Evolutionary conservation across 257 asterid genomes (phyloP).

Genomic region (Fraxinus anomala): DNA sequence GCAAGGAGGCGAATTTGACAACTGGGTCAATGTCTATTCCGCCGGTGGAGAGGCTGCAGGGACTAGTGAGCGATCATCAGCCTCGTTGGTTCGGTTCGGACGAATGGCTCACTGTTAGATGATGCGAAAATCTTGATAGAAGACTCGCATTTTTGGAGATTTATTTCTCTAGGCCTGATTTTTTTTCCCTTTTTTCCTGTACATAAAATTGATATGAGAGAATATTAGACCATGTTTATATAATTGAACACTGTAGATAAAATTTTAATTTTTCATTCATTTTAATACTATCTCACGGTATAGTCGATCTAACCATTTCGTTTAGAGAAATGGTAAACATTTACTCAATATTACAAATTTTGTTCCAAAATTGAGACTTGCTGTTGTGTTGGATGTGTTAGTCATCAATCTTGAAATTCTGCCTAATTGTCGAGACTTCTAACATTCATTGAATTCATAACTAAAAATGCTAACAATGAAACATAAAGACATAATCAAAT

Average conservation of each 20-base stretch:
- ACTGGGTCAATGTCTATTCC: background rate
- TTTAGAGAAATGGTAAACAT: background rate
- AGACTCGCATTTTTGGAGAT: background rate
- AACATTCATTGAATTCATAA: too few species aligned
- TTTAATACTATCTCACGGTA: too few species aligned
- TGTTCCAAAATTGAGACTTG: background rate
- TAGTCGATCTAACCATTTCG: background rate
- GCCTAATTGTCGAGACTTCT: slow-evolving; percentile 17
- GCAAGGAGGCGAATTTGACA: background rate
- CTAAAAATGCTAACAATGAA: too few species aligned
- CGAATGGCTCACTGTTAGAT: slow-evolving; percentile 24
- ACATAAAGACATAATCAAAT: too few species aligned
- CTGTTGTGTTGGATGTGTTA: background rate
- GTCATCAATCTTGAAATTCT: slow-evolving; percentile 20
- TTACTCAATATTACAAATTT: too few species aligned
- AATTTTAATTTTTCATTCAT: too few species aligned
- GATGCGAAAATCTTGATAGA: background rate
- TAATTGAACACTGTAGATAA: background rate
- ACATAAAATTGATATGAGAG: background rate
- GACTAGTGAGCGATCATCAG: background rate
- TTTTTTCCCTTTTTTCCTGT: background rate
- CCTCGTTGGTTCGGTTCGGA: slow-evolving; percentile 19
- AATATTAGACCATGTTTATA: background rate
- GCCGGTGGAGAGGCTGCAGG: slow-evolving; percentile 19
- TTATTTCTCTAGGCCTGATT: background rate